Evolutionary conservation across 1,139 yeast genomes (phyloP), one percentile per base, ranked within the genome.

Genomic region (Entelexis sorbosivorans): DNA sequence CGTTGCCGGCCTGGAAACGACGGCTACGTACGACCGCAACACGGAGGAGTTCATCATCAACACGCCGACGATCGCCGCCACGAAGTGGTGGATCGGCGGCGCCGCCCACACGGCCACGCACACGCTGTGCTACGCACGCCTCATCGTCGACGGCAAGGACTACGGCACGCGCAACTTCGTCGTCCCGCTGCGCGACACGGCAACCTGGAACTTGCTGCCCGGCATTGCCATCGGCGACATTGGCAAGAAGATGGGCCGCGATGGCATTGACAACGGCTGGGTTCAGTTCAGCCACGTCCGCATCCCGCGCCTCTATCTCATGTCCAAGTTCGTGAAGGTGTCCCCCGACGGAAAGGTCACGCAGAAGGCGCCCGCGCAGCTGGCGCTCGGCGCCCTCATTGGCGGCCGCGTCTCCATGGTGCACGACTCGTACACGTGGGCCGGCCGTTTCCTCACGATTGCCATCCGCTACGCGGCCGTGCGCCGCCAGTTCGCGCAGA

Each of bases 41-140:
- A 74, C 74, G 31, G 86, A 84, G 61, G 77, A 79, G 57, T 84
- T 87, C 61, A 67, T 76, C 49, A 78, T 87, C 60, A 79, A 83
- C 65, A 87, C 96, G 19, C 96, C 96, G 3, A 85, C 85, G 64
- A 69, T 85, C 57, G 86, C 91, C 50, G 95, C 96, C 38, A 86
- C 95, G 50, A 87, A 87, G 68, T 87, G 95, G 95, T 87, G 96
- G 96, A 87, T 87, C 63, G 96, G 95, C 52, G 96, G 96, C 63
- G 95, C 95, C 44, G 95, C 95, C 7, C 93, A 85, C 64, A 81
- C 94, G n/a, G 82, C 95, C 13, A 85, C 89, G 48, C 95, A 87
- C 67, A 71, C 85, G 17, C 77, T 82, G 33, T 81, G 77, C 49
- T 86, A 81, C 63, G 95, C 95, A 22, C 75, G 95, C 61, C 74